Base-by-base conservation (phyloP, 495 filamentous ascomycete species). In the Xylaria intraflava region DNA sequence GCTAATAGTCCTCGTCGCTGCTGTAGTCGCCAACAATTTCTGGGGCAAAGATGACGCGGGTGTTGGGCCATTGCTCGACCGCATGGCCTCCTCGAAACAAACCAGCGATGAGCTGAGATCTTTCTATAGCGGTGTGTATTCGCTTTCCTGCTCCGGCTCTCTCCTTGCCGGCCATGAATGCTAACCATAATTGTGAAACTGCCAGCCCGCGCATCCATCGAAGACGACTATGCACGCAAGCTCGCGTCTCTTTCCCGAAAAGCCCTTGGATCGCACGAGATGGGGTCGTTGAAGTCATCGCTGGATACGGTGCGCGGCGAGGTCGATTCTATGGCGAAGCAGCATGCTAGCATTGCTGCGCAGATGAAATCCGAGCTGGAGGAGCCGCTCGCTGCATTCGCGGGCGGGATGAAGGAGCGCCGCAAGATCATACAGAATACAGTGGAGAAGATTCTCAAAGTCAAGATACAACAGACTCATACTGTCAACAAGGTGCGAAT, bases 21-120 rank as follows among this genome's bases (percentile, higher is more conserved):
- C 39, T 42, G 44, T 44, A 95, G 90, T 97, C 71, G 90, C 94
- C 62, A 97, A 97, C 73, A 97, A 99, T 68, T 99, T 99, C 72
- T 99, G 94, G 94, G 94, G 94, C 55, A 96, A 92, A 77, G 90
- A 99, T 68, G 94, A 99, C 76, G 94, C 94, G 36, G 94, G 94
- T 59, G 88, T 97, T 59, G 77, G 78, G 40, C 94, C 94, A 49
- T 82, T 99, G 70, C 80, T 99, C 38, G 89, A 94, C 66, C 91
- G 94, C 65, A 95, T 99, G 89, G 88, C 92, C 67, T 86, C 84
- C 75, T 87, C 94, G 29, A 99, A 99, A 76, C 79, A 86, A 55
- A 96, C 94, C 10, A 93, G 87, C 68, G 94, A 99, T 64, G 94
- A 99, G 69, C 70, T 99, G 46, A 90, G 90, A 64, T 72, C 80